Base-by-base conservation (phyloP, 2,329 filamentous ascomycete species). In the Hymenoscyphus fraxineus region DNA sequence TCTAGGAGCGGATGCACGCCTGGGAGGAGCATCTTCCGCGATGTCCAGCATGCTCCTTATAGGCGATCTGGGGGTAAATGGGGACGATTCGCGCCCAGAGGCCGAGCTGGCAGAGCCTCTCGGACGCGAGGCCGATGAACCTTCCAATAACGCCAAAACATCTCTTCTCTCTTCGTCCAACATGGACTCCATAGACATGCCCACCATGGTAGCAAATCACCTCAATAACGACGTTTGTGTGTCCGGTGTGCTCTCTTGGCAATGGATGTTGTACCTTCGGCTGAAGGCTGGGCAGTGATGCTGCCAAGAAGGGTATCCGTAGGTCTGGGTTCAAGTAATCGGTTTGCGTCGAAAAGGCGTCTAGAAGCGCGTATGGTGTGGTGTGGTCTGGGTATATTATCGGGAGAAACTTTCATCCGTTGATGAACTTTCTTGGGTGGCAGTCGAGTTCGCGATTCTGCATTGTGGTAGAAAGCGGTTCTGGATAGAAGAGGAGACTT, bases 161-260 rank as follows among this genome's bases (percentile, higher is more conserved):
- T 92, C 89, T 67, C 83, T 82, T 67, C 89, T 85, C 80, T 94
- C 91, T 80, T 92, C 88, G 74, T 93, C 90, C 68, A 93, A 81
- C 69, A 88, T 85, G 59, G 88, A 85, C 78, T 92, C 90, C 73
- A 93, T 85, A 73, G 89, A 92, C 60, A 78, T 64, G 44, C 47
- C 47, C 47, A 69, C 65, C 72, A 74, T 75, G 32, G 65, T 67
- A 65, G 62, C 62, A 62, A 57, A 27, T 22, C 54, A 7, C 58
- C 39, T 27, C 27, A 60, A 41, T 58, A 39, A 60, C 57, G 51
- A 57, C 35, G 54, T 41, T 35, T 60, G 66, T 64, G 58, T 51
- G 62, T 65, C 62, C 35, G 55, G 61, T 61, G 51, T 58, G n/a
- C 60, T 56, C 60, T 62, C 64, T 65, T 55, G 64, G 65, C 67